Percentiles rank a stretch among this genome's conserved stretches.
Conservation (phyloP, 2,329 filamentous ascomycete species). For the Trichophyton equinum region DNA sequence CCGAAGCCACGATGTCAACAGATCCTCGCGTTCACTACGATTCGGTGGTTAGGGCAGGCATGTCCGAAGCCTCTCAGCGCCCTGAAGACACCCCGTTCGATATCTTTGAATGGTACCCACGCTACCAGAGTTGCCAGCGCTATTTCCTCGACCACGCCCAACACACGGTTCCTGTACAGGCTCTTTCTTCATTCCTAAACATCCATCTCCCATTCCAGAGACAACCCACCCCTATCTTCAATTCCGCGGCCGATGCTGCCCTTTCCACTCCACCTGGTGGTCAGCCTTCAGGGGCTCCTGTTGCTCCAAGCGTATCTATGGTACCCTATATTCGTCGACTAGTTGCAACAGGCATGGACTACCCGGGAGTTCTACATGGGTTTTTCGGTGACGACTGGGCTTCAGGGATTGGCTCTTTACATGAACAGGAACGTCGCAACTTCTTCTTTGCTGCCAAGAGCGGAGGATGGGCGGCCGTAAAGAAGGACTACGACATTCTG, state of each 20-base stretch:
- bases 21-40: constrained; percentile 20
- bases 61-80: constrained; percentile 25
- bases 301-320: constrained; percentile 47
- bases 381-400: constrained; percentile 95
- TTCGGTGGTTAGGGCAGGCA: constrained; percentile 27
- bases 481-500: constrained; percentile 78
- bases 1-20: constrained; percentile 7
- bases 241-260: constrained; percentile 25
- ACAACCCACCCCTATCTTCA: constrained; percentile 36
- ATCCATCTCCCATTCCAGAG: constrained; percentile 82
- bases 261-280: constrained; percentile 32
- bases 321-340: constrained; percentile 83
- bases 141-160: constrained; percentile 91
- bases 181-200: constrained; percentile 80
- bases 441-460: constrained; percentile 94
- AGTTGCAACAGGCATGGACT: constrained; percentile 83
- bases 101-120: constrained; percentile 85
- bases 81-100: constrained; percentile 35
- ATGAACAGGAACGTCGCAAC: constrained; percentile 83
- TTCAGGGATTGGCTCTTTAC: constrained; percentile 64
- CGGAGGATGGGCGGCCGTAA: constrained; percentile 77
- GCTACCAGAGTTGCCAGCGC: constrained; percentile 75
- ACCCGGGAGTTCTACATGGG: constrained; percentile 71
- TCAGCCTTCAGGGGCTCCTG: constrained; percentile 28
- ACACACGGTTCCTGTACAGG: constrained; percentile 68